Evolutionary conservation across 2,329 filamentous ascomycete genomes (phyloP), one percentile per base, ranked within the genome.

Genomic region (Alternaria gaisen): DNA sequence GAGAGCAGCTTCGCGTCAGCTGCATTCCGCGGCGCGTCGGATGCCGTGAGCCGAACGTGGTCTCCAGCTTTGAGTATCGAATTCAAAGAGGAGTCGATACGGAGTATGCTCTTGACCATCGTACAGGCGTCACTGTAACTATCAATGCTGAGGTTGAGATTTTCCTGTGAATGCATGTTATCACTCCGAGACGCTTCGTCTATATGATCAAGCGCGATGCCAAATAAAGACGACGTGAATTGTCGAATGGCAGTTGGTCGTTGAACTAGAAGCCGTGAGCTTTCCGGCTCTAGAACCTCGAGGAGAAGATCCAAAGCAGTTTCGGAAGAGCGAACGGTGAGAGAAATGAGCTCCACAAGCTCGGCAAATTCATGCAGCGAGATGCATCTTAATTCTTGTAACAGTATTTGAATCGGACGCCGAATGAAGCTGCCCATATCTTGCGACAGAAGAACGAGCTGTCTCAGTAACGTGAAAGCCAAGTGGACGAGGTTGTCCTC

Each of bases 141-240:
- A 9, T 38, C 34, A 16, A 18, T 38, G 34, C 34, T 38, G 16
- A 38, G 34, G 2, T 56, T 47, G 16, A 72, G 41, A 12, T n/a
- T 51, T 28, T 65, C 66, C 43, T 36, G 53, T 41, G 44, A 47
- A 28, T 64, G 55, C 4, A 53, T 18, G 30, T 64, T 63, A 12
- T 28, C 20, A 58, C 40, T 46, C 14, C 66, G 64, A 28, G 59
- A 61, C 2, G 74, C 75, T 61, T 81, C 77, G 22, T 78, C 77
- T 14, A 81, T 72, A 54, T 82, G 79, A 53, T 82, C 79, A 8
- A 82, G 24, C 1, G 79, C 79, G 36, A 82, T 77, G 1, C 74
- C 78, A 34, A 76, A 75, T 9, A 77, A 40, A 41, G 76, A 78
- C 8, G 66, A 68, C 2, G 78, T 63, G 40, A 81, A 75, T 59